A percentile compares a stretch with the other conserved stretches of the same genome.
These are phyloP conservation scores for Hypoxylon trugodes DNA, from an alignment of 495 filamentous ascomycete genomes.

Conservation along the genomic window DNA sequence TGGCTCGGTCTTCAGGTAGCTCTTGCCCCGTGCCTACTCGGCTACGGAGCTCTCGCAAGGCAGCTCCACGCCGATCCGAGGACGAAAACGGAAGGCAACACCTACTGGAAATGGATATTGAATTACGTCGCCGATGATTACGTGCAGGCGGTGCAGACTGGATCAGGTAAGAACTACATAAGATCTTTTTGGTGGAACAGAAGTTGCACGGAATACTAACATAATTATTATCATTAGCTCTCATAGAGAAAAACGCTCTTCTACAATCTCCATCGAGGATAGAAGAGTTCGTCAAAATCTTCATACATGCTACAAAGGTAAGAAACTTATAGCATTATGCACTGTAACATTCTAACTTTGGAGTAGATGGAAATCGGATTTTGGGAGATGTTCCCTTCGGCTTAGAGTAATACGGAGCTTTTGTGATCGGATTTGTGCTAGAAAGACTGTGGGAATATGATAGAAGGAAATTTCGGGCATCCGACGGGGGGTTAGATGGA, in stretches of 20 bases:
- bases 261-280: slow-evolving; percentile 75
- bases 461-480: background rate
- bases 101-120: slow-evolving; percentile 90
- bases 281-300: slow-evolving; percentile 82
- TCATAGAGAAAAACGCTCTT: slow-evolving; percentile 75
- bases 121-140: slow-evolving; percentile 87
- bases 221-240: slow-evolving; percentile 54
- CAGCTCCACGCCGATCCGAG: slow-evolving; percentile 66
- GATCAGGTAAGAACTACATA: slow-evolving; percentile 63
- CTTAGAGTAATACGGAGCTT: slow-evolving; percentile 3
- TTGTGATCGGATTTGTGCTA: background rate
- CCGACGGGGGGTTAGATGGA: background rate
- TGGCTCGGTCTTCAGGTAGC: slow-evolving; percentile 84
- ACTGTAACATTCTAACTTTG: slow-evolving; percentile 37
- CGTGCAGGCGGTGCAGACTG: slow-evolving; percentile 68
- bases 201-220: slow-evolving; percentile 35
- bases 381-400: slow-evolving; percentile 76
- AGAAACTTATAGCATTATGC: slow-evolving; percentile 29
- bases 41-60: slow-evolving; percentile 80
- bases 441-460: background rate
- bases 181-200: background rate
- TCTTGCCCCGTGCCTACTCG: slow-evolving; percentile 84
- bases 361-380: slow-evolving; percentile 83
- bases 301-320: slow-evolving; percentile 83
- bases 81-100: slow-evolving; percentile 70